Base-by-base conservation (phyloP, 208 protist species). In the Leishmania aethiopica region DNA sequence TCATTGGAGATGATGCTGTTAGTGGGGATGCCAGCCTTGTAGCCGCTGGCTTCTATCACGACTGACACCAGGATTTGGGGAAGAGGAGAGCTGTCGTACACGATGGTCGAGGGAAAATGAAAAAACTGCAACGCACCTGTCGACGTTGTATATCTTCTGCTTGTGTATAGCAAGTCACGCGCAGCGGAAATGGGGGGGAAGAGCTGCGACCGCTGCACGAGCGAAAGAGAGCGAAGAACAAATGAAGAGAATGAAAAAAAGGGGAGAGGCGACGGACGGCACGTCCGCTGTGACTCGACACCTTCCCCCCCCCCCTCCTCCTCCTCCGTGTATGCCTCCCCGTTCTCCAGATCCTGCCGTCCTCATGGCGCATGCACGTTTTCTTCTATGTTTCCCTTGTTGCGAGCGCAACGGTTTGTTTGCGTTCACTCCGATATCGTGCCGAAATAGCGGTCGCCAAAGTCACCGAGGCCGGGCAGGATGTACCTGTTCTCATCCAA, bases 381-480 rank as follows among this genome's bases (percentile, higher is more conserved):
- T 35, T 78, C 37, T 32, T 19, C 75, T 25, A 25, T 32, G 35
- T 47, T 72, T 42, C 15, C 40, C 13, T 53, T 57, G 19, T 4
- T 45, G 8, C 57, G 2, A 35, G n/a, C 55, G 17, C 55, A 37
- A 40, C 15, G 62, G 19, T 22, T 15, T 15, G 40, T 49, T 32
- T 40, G 40, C 53, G 35, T 22, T 82, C 85, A 92, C 42, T 86
- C 73, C 17, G 91, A 85, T 10, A 92, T 84, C 47, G 95, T 99
- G 79, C 98, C 97, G 82, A 99, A 99, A 90, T 99, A 99, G 47
- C 98, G 92, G 81, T 99, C 97, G 19, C 98, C 98, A 89, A 99
- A 99, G 89, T 99, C 98, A 55, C 99, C 99, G 17, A 99, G 90
- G 53, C 98, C 98, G 40, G 99, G 99, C 8, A 99, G 51, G 78